Evolutionary conservation across 2,329 filamentous ascomycete genomes (phyloP).

Genomic region (Penicillium rolfsii): DNA sequence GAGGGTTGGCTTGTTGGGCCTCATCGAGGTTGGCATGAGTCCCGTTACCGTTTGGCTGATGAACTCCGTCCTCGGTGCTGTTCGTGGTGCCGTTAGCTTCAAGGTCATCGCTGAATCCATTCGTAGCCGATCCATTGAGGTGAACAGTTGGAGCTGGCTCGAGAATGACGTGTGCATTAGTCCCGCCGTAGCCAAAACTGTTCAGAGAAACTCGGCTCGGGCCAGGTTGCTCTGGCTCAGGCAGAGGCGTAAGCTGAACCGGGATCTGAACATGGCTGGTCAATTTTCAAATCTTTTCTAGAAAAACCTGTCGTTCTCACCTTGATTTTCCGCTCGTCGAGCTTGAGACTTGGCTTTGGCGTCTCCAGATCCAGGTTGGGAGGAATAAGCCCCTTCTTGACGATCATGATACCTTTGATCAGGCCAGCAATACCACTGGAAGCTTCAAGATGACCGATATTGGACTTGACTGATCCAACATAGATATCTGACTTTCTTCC

Average conservation of each 20-base stretch:
- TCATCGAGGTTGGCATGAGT: background rate
- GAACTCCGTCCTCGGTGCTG: background rate
- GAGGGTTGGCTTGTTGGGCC: background rate
- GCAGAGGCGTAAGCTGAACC: slow-evolving; percentile 2
- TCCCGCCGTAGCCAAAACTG: slow-evolving; percentile 34
- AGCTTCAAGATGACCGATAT: slow-evolving; percentile 29
- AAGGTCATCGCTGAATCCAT: background rate
- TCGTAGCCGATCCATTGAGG: background rate
- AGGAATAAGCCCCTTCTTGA: slow-evolving; percentile 32
- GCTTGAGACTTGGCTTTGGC: slow-evolving; percentile 13
- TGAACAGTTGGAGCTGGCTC: slow-evolving; percentile 24
- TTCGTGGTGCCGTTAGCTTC: background rate
- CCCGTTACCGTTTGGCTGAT: background rate
- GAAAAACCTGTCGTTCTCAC: background rate
- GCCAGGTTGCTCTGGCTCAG: slow-evolving; percentile 11
- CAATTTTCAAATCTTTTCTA: background rate
- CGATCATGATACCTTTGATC: slow-evolving; percentile 31
- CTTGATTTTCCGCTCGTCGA: slow-evolving; percentile 10
- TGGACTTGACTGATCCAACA: slow-evolving; percentile 23
- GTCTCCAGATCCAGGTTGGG: slow-evolving; percentile 14
- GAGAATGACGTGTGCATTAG: slow-evolving; percentile 34
- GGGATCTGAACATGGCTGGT: background rate
- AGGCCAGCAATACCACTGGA: slow-evolving; percentile 17
- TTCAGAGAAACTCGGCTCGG: slow-evolving; percentile 28
- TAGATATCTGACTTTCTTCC: slow-evolving; percentile 16